Conservation (phyloP, 306 rosid genomes). For the Sesbania bispinosa region DNA sequence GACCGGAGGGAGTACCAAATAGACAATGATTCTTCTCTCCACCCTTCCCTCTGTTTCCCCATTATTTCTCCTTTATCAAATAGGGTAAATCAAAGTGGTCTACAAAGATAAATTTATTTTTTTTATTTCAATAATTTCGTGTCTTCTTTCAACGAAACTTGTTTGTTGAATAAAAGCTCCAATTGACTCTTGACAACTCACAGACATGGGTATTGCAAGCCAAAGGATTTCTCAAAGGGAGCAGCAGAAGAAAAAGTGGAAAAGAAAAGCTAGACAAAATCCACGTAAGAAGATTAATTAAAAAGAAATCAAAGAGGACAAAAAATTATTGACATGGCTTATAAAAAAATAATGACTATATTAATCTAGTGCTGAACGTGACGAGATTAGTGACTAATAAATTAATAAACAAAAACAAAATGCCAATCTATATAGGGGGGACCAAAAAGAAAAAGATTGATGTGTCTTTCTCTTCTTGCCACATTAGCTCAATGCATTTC, state of each 20-base stretch:
- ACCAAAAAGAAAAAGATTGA: neutral
- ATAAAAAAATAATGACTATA: neutral
- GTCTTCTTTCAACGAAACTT: neutral
- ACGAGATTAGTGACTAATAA: neutral
- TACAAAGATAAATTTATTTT: too few species aligned
- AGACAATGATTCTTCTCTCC: too few species aligned
- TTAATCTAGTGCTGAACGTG: too few species aligned
- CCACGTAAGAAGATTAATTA: neutral
- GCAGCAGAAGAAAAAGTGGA: neutral
- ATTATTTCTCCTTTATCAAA: too few species aligned
- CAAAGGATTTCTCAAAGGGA: neutral
- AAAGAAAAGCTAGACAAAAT: neutral
- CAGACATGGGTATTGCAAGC: neutral
- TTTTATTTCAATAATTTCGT: neutral
- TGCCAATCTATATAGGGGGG: neutral
- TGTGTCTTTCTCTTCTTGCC: slow-evolving; percentile 11
- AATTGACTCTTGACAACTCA: neutral
- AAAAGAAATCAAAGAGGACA: neutral
- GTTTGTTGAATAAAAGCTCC: neutral
- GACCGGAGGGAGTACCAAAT: too few species aligned
- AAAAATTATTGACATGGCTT: neutral
- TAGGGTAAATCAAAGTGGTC: too few species aligned
- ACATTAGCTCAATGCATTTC: slow-evolving; percentile 18
- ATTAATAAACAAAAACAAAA: neutral
- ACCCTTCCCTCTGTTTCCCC: too few species aligned